Evolutionary conservation across 2,329 filamentous ascomycete genomes (phyloP).

Genomic region (Penicillium sp.): DNA sequence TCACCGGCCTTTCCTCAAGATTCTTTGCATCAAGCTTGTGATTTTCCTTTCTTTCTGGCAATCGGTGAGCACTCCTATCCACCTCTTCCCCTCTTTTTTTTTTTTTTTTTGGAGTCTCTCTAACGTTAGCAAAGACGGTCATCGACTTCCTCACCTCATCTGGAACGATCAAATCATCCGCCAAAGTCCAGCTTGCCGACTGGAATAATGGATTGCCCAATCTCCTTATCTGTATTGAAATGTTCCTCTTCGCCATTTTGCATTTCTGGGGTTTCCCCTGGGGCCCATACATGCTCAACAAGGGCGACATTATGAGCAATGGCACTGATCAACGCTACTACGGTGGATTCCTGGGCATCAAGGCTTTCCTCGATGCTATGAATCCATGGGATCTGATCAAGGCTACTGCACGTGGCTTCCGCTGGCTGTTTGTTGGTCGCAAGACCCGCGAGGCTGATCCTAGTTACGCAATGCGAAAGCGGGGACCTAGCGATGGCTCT

Average conservation of each 20-base stretch:
- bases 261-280: constrained; percentile 77
- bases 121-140: constrained; percentile 33
- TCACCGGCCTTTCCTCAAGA: constrained; percentile 70
- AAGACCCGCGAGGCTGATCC: constrained; percentile 38
- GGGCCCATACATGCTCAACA: constrained; percentile 56
- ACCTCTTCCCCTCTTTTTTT: too few species aligned
- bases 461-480: constrained; percentile 21
- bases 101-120: neutral
- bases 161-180: constrained; percentile 60
- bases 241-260: constrained; percentile 72
- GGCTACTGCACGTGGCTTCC: constrained; percentile 68
- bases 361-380: constrained; percentile 65
- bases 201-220: constrained; percentile 74
- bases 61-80: constrained; percentile 23
- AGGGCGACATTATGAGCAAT: constrained; percentile 27
- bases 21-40: constrained; percentile 80
- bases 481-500: neutral
- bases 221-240: constrained; percentile 73
- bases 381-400: constrained; percentile 79
- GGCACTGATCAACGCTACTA: constrained; percentile 38
- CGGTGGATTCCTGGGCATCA: constrained; percentile 44
- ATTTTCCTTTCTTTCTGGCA: constrained; percentile 87
- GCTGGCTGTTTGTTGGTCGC: constrained; percentile 74
- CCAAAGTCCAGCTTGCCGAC: constrained; percentile 65
- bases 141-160: constrained; percentile 60